These are phyloP conservation scores for Misopates orontium DNA, from an alignment of 257 asterid species.

Conservation along the genomic window DNA sequence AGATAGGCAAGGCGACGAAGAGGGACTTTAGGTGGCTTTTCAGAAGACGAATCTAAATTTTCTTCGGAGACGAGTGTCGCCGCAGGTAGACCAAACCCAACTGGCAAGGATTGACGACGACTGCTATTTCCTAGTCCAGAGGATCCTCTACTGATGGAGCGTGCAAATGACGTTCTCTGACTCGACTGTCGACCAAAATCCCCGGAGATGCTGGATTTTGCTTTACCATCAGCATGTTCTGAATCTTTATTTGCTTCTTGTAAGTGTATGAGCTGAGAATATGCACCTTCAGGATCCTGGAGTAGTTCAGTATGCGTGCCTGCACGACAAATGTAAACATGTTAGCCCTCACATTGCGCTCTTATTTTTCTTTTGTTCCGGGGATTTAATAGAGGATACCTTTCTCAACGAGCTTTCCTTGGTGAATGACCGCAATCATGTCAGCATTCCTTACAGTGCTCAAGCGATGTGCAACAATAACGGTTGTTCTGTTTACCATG, in stretches of 20 bases:
- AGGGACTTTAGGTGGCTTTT: conserved; percentile 42
- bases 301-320: conserved; percentile 57
- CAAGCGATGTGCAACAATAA: conserved; percentile 70
- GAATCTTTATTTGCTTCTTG: conserved; percentile 42
- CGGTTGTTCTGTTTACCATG: conserved; percentile 65
- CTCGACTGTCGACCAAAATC: conserved; percentile 62
- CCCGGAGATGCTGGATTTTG: conserved; percentile 32
- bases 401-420: conserved; percentile 61
- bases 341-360: background rate
- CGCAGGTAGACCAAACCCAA: conserved; percentile 52
- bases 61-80: conserved; percentile 30
- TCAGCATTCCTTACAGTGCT: conserved; percentile 66
- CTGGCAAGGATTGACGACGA: conserved; percentile 50
- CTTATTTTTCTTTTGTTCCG: background rate
- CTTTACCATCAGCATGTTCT: conserved; percentile 41
- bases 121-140: conserved; percentile 64
- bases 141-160: conserved; percentile 71
- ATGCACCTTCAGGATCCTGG: conserved; percentile 58
- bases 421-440: conserved; percentile 65
- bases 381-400: conserved; percentile 35
- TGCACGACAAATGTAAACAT: conserved; percentile 16
- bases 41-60: background rate
- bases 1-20: conserved; percentile 55
- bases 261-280: conserved; percentile 56
- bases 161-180: conserved; percentile 48